A percentile compares a stretch with the other conserved stretches of the same genome.
Evolutionary conservation across 129 eudicot genomes (phyloP).

Genomic region (Kitagawia praeruptora): DNA sequence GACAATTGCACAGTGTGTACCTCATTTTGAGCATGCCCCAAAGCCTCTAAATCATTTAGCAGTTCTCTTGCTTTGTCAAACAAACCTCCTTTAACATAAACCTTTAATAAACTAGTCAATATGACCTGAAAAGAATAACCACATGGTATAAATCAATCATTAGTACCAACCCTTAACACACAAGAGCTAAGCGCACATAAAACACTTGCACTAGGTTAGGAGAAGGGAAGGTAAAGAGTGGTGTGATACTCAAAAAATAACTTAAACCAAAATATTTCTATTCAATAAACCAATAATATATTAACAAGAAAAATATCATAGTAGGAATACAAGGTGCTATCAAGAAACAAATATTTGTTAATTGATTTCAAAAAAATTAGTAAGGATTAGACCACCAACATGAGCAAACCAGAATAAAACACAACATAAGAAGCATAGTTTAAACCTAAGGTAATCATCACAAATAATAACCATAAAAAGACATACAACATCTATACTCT

Average conservation of each 20-base stretch:
- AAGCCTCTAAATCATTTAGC: constrained; percentile 56
- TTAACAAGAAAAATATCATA: background rate
- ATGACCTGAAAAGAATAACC: constrained; percentile 56
- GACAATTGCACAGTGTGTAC: constrained; percentile 24
- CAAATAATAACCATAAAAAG: background rate
- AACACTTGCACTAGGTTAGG: background rate
- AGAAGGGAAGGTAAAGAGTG: background rate
- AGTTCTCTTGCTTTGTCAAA: constrained; percentile 71
- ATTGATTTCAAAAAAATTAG: background rate
- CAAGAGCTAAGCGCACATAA: background rate
- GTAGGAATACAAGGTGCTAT: background rate
- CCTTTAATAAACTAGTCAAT: constrained; percentile 76
- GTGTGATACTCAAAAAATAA: background rate
- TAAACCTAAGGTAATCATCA: background rate
- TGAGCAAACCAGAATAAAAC: background rate
- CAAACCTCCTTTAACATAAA: constrained; percentile 78
- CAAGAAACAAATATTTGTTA: background rate
- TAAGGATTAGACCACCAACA: background rate
- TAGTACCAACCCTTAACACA: background rate
- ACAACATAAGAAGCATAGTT: background rate
- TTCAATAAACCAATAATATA: background rate
- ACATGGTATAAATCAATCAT: background rate
- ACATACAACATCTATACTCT: background rate
- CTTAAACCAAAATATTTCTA: background rate
- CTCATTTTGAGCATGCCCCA: constrained; percentile 86